Conservation (phyloP, 2,329 filamentous ascomycete genomes). For the Penicillium sp. region DNA sequence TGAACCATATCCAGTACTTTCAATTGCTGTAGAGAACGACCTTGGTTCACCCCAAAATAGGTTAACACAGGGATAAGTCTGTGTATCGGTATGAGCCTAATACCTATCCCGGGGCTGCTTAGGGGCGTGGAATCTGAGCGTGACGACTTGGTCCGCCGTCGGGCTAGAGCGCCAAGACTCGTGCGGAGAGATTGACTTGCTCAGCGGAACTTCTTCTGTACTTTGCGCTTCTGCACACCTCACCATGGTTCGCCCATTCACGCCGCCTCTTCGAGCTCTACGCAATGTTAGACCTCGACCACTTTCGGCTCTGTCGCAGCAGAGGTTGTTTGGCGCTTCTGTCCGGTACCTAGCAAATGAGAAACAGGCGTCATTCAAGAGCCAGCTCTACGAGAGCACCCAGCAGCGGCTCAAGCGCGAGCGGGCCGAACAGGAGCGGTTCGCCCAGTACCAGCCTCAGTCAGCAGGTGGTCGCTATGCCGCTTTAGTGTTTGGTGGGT, state of each 20-base stretch:
- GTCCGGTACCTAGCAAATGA: constrained; percentile 23
- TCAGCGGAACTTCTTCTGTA: constrained; percentile 1
- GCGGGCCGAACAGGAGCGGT: constrained; percentile 55
- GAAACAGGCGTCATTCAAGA: constrained; percentile 53
- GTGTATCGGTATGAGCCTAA: not conserved
- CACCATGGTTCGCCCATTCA: constrained; percentile 22
- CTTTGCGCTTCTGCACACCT: constrained; percentile 1
- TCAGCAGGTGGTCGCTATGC: constrained; percentile 39
- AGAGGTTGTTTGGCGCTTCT: constrained; percentile 24
- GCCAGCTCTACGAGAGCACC: constrained; percentile 62
- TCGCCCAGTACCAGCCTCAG: constrained; percentile 45
- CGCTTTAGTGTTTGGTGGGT: constrained; percentile 38
- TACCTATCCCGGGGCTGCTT: too few species aligned
- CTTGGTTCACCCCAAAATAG: not conserved
- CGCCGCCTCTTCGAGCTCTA: constrained; percentile 16
- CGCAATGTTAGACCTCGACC: constrained; percentile 16
- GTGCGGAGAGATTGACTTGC: constrained; percentile 2
- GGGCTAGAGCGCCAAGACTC: constrained; percentile 7
- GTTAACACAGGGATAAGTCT: not conserved
- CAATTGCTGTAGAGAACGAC: not conserved
- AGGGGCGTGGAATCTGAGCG: not conserved
- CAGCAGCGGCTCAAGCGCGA: constrained; percentile 58
- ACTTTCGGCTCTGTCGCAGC: constrained; percentile 7
- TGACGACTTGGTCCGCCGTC: not conserved
- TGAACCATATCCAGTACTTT: too few species aligned